Base-by-base conservation (phyloP, 148 eudicot species). In the Rhododendron williamsianum region DNA sequence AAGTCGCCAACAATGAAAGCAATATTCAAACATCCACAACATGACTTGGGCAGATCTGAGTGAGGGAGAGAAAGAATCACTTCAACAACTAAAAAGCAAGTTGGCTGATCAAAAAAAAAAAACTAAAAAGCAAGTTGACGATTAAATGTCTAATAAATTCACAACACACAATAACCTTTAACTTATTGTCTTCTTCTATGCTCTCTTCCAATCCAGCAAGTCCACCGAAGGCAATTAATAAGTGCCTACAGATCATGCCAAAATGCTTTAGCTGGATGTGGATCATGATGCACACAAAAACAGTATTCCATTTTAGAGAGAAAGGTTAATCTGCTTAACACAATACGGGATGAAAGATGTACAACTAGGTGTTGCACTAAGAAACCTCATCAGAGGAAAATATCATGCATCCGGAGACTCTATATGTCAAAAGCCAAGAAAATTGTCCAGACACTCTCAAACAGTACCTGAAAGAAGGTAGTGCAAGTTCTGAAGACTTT, bases 141-240 rank as follows among this genome's bases (percentile, higher is more conserved):
- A 30, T 48, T 18, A 81, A 33, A 33, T 6, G 83, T 60, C 73
- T n/a, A 56, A 81, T 9, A 81, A 60, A 36, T 36, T 60, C 35
- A 12, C 9, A 30, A 38, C 12, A 4, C 0, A 36, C 3, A 41
- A 36, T 60, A 90, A 95, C 99, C 98, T 92, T 92, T n/a, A 97
- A 76, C 15, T 88, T 90, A 3, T 78, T 89, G 89, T 95, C 99
- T 89, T 93, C 95, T 80, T 94, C 98, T 58, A 97, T 89, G 90
- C 98, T 86, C 92, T 97, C 99, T 88, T 97, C 99, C 89, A 97
- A 87, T 43, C 99, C 99, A 89, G 99, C 98, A 38, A 97, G 94
- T 80, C 99, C 99, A 74, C 99, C 99, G 86, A 97, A 95, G 78
- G 96, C 92, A 87, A 97, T 95, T 86, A 97, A 87, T 58, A 97